phyloP scores from a whole-genome alignment of 768 basidiomycete species.

The Mrakia gelida region DNA sequence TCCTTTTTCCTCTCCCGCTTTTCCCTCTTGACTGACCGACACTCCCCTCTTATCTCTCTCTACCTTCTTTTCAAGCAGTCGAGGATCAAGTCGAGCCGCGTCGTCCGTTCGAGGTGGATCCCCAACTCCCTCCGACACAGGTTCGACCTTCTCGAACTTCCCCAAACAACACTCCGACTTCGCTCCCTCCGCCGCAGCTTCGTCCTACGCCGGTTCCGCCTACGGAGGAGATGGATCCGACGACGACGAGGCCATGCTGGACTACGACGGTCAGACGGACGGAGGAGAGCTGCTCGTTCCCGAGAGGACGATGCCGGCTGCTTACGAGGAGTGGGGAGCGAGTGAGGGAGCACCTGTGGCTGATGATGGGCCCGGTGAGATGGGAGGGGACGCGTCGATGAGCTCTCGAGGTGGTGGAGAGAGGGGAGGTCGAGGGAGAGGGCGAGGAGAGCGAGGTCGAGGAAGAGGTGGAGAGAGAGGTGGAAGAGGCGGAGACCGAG shows the following conservation, averaged over 20 bases:
- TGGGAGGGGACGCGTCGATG: not conserved
- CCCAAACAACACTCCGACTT: constrained; percentile 20
- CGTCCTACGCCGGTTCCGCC: constrained; percentile 19
- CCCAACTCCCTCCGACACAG: constrained; percentile 12
- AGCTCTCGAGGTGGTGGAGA: constrained; percentile 10
- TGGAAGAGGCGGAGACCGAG: constrained; percentile 9
- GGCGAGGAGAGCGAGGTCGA: constrained; percentile 14
- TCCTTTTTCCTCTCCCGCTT: no score
- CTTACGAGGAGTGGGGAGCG: constrained; percentile 28
- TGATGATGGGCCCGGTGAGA: not conserved
- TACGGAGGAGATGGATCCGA: constrained; percentile 28
- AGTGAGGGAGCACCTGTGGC: not conserved
- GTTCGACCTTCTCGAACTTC: not conserved
- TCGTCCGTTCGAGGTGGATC: constrained; percentile 18
- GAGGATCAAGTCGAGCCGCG: not conserved
- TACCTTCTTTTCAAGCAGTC: not conserved
- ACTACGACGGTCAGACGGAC: constrained; percentile 21
- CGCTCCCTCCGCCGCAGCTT: constrained; percentile 7
- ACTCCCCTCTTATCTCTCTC: no score
- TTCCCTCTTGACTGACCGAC: not conserved
- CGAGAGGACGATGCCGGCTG: constrained; percentile 18
- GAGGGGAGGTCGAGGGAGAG: constrained; percentile 4
- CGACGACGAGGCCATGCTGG: constrained; percentile 24
- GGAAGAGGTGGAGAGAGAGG: constrained; percentile 10
- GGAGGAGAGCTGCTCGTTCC: not conserved